Evolutionary conservation across 108 stramenopile species (phyloP), one percentile per base, ranked within the genome.

Genomic region (Pelagomonas calceolata): DNA sequence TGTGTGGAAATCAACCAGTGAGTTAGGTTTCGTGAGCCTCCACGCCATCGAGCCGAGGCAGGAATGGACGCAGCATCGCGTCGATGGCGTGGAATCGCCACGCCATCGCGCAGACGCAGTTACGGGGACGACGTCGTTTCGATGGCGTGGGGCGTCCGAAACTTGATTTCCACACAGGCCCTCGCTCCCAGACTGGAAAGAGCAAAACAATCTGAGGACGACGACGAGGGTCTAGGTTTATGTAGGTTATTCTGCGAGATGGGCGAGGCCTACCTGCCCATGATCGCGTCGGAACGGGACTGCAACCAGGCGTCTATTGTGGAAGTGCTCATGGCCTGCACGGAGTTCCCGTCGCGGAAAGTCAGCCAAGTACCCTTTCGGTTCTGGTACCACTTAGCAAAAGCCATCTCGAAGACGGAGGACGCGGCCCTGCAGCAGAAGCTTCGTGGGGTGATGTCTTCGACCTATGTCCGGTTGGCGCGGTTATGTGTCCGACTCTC

Each of bases 221-320:
- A 90, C 70, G 93, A 95, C 79, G 81, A 84, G 36, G 79, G 87
- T 70, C 72, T 87, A 33, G 92, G 86, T 0, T 91, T 93, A 76
- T 93, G 92, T 78, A 84, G 93, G 16, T 80, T 95, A 33, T 88
- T 95, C 70, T 91, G 90, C 0, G 95, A 95, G 76, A 91, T 95
- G 93, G 91, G 88, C n/a, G 93, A 94, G 76, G 84, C 87, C n/a
- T 94, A 93, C 80, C 80, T 93, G 81, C 86, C 85, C 77, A 81
- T 91, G 37, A 90, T 95, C 68, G 64, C 93, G 65, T 76, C 73
- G 51, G 76, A 83, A 37, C 69, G 75, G 64, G 81, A 83, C 44
- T 63, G 77, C 75, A 71, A 81, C 63, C 84, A 90, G 77, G 69
- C 70, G 37, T 51, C 81, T 30, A 73, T 94, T 45, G 90, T 92